Percentiles rank a stretch among this genome's conserved stretches.
These are phyloP conservation scores for Platanus orientalis DNA, from an alignment of 164 flowering plant species.

Conservation along the genomic window DNA sequence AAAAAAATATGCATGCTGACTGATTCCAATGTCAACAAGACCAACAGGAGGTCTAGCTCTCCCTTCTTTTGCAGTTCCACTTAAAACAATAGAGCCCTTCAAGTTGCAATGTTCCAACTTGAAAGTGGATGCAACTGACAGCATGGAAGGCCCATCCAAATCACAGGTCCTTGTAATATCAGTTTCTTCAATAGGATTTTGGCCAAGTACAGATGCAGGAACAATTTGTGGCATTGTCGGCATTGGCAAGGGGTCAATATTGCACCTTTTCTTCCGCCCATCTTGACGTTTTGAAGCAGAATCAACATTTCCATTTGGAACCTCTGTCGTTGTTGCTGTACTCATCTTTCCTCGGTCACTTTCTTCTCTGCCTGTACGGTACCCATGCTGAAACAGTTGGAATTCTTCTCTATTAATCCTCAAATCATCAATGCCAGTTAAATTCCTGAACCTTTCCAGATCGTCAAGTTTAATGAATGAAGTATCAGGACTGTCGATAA, in stretches of 20 bases:
- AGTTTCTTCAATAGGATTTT: neutral
- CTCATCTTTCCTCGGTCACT: neutral
- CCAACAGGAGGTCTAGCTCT: constrained; percentile 55
- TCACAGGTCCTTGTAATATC: neutral
- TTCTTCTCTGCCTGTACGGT: constrained; percentile 5
- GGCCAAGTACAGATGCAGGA: neutral
- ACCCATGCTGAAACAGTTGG: neutral
- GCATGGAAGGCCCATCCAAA: constrained; percentile 21
- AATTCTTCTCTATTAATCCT: constrained; percentile 11
- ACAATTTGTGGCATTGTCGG: constrained; percentile 1
- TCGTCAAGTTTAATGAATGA: constrained; percentile 12
- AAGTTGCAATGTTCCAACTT: constrained; percentile 17
- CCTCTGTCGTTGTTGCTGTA: neutral
- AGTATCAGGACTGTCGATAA: constrained; percentile 12
- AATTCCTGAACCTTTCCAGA: constrained; percentile 13
- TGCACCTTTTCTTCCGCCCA: constrained; percentile 1
- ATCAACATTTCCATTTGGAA: constrained; percentile 12
- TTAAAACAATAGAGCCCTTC: constrained; percentile 18
- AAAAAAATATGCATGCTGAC: constrained; percentile 49
- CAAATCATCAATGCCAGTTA: constrained; percentile 11
- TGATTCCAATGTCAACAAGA: constrained; percentile 51
- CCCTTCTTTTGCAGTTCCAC: constrained; percentile 48
- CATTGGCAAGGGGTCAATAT: neutral
- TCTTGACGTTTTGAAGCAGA: neutral
- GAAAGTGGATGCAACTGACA: constrained; percentile 25